phyloP scores from a whole-genome alignment of 768 basidiomycete species.

The Phallus indusiatus region DNA sequence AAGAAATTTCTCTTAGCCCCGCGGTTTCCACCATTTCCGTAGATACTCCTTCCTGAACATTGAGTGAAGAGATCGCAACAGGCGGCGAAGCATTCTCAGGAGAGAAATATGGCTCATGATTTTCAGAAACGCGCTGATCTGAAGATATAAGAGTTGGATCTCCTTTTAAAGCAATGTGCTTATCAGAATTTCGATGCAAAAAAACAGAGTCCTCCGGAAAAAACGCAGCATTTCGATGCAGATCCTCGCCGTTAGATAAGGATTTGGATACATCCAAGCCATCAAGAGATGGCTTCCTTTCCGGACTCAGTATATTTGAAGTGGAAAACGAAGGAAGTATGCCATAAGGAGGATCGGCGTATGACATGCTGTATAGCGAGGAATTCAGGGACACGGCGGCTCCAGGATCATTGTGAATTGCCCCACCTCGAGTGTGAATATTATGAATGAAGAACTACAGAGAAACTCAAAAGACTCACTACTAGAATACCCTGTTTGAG shows the following conservation, averaged over 20 bases:
- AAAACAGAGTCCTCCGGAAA: neutral
- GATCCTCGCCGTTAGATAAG: neutral
- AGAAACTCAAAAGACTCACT: no score
- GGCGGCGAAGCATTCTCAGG: neutral
- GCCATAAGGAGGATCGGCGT: no score
- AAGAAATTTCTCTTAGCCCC: neutral
- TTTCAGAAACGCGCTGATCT: neutral
- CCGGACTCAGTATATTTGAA: neutral
- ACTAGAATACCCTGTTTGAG: no score
- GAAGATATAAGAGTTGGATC: neutral
- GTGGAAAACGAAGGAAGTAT: neutral
- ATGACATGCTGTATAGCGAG: no score
- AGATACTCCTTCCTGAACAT: neutral
- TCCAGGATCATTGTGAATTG: no score
- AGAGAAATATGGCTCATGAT: neutral
- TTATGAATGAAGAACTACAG: no score
- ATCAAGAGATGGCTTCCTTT: neutral
- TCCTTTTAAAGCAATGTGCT: neutral
- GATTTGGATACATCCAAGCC: neutral
- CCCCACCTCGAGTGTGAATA: no score
- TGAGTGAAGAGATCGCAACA: neutral
- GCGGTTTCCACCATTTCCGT: neutral
- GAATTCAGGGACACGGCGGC: no score
- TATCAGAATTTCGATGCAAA: neutral
- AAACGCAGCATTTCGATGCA: neutral